phyloP scores from a whole-genome alignment of 2,329 filamentous ascomycete genomes.

The Neonectria hederae region DNA sequence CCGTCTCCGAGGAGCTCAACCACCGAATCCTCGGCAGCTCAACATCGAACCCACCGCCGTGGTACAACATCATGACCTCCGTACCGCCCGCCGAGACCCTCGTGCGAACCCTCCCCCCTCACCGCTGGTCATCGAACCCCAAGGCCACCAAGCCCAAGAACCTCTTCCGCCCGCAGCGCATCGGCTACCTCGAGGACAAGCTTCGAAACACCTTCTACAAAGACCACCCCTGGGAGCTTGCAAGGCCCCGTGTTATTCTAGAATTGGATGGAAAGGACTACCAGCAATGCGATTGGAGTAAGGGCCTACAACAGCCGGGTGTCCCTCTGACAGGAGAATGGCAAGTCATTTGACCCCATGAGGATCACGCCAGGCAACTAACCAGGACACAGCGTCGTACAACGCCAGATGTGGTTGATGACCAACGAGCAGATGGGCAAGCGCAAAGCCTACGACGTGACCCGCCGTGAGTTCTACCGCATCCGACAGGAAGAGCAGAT shows the following conservation, averaged over 20 bases:
- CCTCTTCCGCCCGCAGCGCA: slow-evolving; percentile 81
- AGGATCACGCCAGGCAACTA: slow-evolving; percentile 21
- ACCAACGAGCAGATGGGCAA: slow-evolving; percentile 68
- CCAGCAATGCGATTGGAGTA: slow-evolving; percentile 81
- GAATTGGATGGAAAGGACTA: slow-evolving; percentile 88
- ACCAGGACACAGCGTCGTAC: slow-evolving; percentile 75
- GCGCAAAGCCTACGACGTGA: slow-evolving; percentile 82
- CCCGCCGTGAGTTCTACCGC: slow-evolving; percentile 89
- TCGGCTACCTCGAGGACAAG: slow-evolving; percentile 84
- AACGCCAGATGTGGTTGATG: slow-evolving; percentile 90
- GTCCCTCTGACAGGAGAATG: slow-evolving; percentile 78
- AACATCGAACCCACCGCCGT: slow-evolving; percentile 53
- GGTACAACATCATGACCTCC: slow-evolving; percentile 61
- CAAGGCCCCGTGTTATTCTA: slow-evolving; percentile 83
- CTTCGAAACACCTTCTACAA: slow-evolving; percentile 85
- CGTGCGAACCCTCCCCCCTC: slow-evolving; percentile 61
- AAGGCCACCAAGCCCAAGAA: slow-evolving; percentile 69
- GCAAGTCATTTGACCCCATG: slow-evolving; percentile 20
- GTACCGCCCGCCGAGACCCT: slow-evolving; percentile 69
- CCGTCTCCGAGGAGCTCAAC: slow-evolving; percentile 55
- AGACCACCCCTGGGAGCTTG: slow-evolving; percentile 98
- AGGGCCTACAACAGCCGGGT: slow-evolving; percentile 74
- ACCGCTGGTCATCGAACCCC: slow-evolving; percentile 53
- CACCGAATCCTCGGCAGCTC: slow-evolving; percentile 50
- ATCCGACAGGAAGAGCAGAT: slow-evolving; percentile 85